A percentile compares a stretch with the other conserved stretches of the same genome.
Conservation (phyloP, 495 filamentous ascomycete species). For the Hypoxylon intermedium region DNA sequence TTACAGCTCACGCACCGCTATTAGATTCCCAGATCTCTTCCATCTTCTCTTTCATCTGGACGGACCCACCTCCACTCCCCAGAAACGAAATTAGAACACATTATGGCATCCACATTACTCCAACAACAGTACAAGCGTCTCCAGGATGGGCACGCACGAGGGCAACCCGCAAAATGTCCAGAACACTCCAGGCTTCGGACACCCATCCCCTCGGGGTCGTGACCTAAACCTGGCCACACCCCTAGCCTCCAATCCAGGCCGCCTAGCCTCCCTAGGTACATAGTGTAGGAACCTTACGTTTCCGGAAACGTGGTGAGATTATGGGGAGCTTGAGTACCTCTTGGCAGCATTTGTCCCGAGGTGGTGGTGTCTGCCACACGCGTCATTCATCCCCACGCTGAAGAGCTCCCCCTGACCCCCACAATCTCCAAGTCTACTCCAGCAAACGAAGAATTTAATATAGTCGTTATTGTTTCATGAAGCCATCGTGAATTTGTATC, state of each 20-base stretch:
- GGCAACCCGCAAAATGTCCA: constrained; percentile 31
- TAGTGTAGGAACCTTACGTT: constrained; percentile 15
- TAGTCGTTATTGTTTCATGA: constrained; percentile 1
- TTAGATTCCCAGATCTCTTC: constrained; percentile 2
- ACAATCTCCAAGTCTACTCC: not conserved
- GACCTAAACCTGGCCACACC: constrained; percentile 3
- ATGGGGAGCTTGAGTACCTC: not conserved
- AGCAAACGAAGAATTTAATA: not conserved
- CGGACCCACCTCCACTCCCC: constrained; percentile 35
- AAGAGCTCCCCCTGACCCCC: constrained; percentile 7
- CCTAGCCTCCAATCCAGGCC: constrained; percentile 5
- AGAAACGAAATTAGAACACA: constrained; percentile 7
- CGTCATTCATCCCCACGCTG: constrained; percentile 24
- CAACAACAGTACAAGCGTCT: constrained; percentile 11
- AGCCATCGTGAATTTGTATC: constrained; percentile 16
- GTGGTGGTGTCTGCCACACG: constrained; percentile 13
- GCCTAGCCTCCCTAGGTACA: too few relatives aligned
- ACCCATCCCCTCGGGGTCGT: constrained; percentile 29
- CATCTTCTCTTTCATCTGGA: not conserved
- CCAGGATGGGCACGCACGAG: constrained; percentile 32
- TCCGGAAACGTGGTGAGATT: constrained; percentile 17
- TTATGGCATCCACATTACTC: constrained; percentile 13
- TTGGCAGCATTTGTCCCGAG: constrained; percentile 23
- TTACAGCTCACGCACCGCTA: constrained; percentile 2
- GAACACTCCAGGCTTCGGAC: constrained; percentile 32